A percentile compares a stretch with the other conserved stretches of the same genome.
Evolutionary conservation across 1,284 basidiomycete genomes (phyloP).

Genomic region (Vanrija humicola): DNA sequence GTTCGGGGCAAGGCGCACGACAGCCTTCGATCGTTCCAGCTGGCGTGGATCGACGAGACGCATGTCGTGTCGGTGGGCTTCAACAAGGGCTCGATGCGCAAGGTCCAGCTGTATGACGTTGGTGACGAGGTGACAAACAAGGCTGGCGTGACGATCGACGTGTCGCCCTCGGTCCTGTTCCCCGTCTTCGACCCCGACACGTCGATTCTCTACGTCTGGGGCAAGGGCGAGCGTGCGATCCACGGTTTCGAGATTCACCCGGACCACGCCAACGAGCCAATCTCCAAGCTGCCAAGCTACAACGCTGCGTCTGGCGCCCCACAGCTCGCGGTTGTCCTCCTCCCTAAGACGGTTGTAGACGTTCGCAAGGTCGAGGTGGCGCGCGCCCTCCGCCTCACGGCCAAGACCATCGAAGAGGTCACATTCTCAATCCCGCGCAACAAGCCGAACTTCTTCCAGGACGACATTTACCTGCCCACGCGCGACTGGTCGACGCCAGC

Average conservation of each 20-base stretch:
- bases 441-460: conserved; percentile 52
- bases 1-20: conserved; percentile 42
- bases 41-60: conserved; percentile 47
- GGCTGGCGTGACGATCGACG: conserved; percentile 45
- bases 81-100: conserved; percentile 47
- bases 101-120: conserved; percentile 48
- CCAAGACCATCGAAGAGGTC: conserved; percentile 49
- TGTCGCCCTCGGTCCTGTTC: conserved; percentile 52
- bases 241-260: conserved; percentile 48
- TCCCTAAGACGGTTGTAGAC: conserved; percentile 48
- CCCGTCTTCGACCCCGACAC: conserved; percentile 52
- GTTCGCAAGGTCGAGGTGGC: conserved; percentile 51
- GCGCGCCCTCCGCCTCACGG: conserved; percentile 44
- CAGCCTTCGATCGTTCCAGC: conserved; percentile 47
- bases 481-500: conserved; percentile 30
- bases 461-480: conserved; percentile 52
- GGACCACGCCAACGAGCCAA: conserved; percentile 20
- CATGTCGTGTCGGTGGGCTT: conserved; percentile 51
- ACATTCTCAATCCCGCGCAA: conserved; percentile 51
- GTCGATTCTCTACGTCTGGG: conserved; percentile 49
- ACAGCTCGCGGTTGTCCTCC: conserved; percentile 49
- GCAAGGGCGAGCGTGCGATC: conserved; percentile 51
- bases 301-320: conserved; percentile 34
- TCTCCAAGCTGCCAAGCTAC: conserved; percentile 45
- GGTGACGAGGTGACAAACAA: conserved; percentile 23